phyloP scores from a whole-genome alignment of 2,329 filamentous ascomycete genomes.

The Hysterium pulicare region DNA sequence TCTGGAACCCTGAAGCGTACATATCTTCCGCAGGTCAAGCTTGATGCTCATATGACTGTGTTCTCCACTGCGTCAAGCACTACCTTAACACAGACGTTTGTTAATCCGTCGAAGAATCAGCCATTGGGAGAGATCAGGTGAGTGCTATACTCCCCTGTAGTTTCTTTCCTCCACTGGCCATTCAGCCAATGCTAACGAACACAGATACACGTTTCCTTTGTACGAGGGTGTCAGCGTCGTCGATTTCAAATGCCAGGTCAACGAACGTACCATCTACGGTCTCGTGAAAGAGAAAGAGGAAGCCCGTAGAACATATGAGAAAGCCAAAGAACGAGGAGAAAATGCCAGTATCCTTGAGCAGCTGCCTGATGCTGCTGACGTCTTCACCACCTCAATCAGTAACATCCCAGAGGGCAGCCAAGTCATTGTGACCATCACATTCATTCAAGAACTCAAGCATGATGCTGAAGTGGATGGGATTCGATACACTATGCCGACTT shows the following conservation, averaged over 20 bases:
- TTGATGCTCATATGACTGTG: conserved; percentile 58
- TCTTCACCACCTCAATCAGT: conserved; percentile 64
- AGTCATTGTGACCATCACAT: conserved; percentile 59
- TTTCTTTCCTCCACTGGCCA: not conserved
- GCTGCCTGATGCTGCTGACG: conserved; percentile 54
- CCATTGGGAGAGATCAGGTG: conserved; percentile 49
- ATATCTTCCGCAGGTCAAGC: conserved; percentile 55
- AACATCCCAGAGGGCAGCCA: conserved; percentile 58
- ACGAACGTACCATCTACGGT: conserved; percentile 56
- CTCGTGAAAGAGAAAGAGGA: conserved; percentile 61
- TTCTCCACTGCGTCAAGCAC: conserved; percentile 51
- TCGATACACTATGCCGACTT: conserved; percentile 63
- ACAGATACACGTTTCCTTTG: conserved; percentile 62
- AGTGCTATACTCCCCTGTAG: not conserved
- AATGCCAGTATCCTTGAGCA: conserved; percentile 63
- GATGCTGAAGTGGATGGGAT: conserved; percentile 63
- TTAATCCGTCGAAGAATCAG: conserved; percentile 49
- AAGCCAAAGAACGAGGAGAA: conserved; percentile 56
- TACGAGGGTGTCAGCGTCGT: conserved; percentile 68
- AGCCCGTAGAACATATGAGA: conserved; percentile 57
- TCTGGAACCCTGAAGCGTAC: conserved; percentile 4
- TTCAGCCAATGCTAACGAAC: not conserved
- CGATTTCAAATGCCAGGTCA: conserved; percentile 61
- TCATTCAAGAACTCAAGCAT: conserved; percentile 66
- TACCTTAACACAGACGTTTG: conserved; percentile 56